Base-by-base conservation (phyloP, 208 protist genomes). In the Phytomonas sp. region DNA sequence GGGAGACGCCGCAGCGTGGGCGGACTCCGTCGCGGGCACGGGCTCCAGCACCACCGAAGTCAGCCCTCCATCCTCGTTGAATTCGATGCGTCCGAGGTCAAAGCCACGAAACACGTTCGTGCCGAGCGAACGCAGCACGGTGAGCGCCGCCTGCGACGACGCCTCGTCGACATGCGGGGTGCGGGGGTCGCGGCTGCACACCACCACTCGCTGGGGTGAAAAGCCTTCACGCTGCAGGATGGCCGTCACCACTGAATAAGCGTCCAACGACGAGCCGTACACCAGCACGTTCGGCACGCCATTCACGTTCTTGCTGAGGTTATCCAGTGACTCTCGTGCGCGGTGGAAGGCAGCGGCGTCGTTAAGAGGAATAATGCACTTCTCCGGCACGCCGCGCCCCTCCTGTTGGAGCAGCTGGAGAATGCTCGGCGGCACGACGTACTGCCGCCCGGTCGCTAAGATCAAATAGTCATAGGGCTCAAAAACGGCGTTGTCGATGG, bases 401-500 rank as follows among this genome's bases (percentile, higher is more conserved):
- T 89, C 81, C 71, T 92, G 81, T 66, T 89, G 75, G 67, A 82
- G 81, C 31, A 95, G 71, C n/a, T 68, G 32, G 4, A 77, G 84
- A 32, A 95, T 84, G n/a, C 77, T 59, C 0, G 70, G 74, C 26
- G 90, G 82, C 28, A 91, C 77, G 34, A 88, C 81, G 81, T 93
- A 97, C 76, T 97, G 91, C 63, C 92, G 74, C 0, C 91, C 91
- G n/a, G 88, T 83, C 30, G 86, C 84, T 15, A 97, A 76, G 43
- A 97, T 71, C 15, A 97, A 78, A 76, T 94, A 89, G 72, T 97
- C 93, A 75, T 97, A 97, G 30, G 91, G 87, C 73, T 95, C 89
- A 60, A 89, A 93, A 40, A 80, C 76, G 37, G 85, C 83, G 70
- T 95, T 93, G 75, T 97, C 92, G 26, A 93, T 70, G 40, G 79